Conservation (phyloP, 2,329 filamentous ascomycete genomes). For the Pseudogymnoascus sp. region DNA sequence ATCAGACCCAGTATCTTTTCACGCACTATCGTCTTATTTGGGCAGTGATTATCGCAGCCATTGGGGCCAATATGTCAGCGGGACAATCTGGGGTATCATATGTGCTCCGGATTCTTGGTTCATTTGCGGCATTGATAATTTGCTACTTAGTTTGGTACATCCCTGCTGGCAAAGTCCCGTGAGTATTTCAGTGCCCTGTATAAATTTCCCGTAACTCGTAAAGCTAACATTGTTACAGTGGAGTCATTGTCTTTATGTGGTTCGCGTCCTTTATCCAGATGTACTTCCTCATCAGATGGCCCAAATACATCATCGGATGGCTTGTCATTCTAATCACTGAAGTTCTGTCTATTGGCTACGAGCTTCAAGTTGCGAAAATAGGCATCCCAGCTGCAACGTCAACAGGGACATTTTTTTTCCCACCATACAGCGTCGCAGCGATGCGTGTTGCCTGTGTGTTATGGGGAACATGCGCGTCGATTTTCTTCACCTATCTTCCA, state of each 20-base stretch:
- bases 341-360: slow-evolving; percentile 60
- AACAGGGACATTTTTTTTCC: slow-evolving; percentile 60
- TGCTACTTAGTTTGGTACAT: slow-evolving; percentile 12
- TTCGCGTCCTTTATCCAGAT: slow-evolving; percentile 11
- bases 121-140: slow-evolving; percentile 10
- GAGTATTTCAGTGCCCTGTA: background rate
- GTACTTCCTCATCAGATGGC: slow-evolving; percentile 10
- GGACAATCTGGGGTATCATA: slow-evolving; percentile 11
- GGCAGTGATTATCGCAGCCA: slow-evolving; percentile 12
- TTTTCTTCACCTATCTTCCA: slow-evolving; percentile 70
- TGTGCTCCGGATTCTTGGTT: slow-evolving; percentile 9
- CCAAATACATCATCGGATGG: slow-evolving; percentile 10
- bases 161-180: slow-evolving; percentile 1
- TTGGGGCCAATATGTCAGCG: slow-evolving; percentile 13
- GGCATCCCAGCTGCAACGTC: slow-evolving; percentile 47
- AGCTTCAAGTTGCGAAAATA: slow-evolving; percentile 61
- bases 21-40: slow-evolving; percentile 12
- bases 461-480: slow-evolving; percentile 60
- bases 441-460: slow-evolving; percentile 62
- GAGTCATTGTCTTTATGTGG: slow-evolving; percentile 13
- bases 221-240: slow-evolving; percentile 5
- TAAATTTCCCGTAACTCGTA: background rate
- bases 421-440: slow-evolving; percentile 60
- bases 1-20: slow-evolving; percentile 10
- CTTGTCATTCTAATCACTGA: slow-evolving; percentile 37